Percentiles rank a stretch among this genome's conserved stretches.
phyloP scores from a whole-genome alignment of 345 rosid genomes.

The Microthlaspi erraticum region DNA sequence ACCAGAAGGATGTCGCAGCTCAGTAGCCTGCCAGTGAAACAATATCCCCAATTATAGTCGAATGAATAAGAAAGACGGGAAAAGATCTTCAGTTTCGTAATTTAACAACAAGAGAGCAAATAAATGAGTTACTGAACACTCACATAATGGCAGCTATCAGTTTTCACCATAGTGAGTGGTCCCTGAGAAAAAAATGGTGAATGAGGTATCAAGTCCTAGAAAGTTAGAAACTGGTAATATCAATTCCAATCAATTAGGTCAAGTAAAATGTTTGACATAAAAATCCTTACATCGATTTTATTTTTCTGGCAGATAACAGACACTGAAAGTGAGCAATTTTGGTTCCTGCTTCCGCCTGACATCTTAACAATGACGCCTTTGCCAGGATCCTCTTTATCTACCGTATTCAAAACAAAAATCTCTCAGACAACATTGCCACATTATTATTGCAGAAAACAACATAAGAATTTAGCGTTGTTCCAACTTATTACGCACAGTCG shows the following conservation, averaged over 20 bases:
- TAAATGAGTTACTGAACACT: slow-evolving; percentile 48
- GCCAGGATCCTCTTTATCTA: slow-evolving; percentile 77
- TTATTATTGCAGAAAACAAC: slow-evolving; percentile 8
- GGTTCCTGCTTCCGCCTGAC: slow-evolving; percentile 49
- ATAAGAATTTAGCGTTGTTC: background rate
- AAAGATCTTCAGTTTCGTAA: background rate
- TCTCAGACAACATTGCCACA: slow-evolving; percentile 25
- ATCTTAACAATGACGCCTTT: slow-evolving; percentile 82
- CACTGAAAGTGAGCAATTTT: slow-evolving; percentile 80
- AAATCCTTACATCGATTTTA: slow-evolving; percentile 63
- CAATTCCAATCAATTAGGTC: slow-evolving; percentile 24
- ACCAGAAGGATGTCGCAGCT: slow-evolving; percentile 85
- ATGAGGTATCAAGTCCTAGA: slow-evolving; percentile 20
- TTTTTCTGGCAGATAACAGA: slow-evolving; percentile 74
- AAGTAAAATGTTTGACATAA: slow-evolving; percentile 35
- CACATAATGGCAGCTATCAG: slow-evolving; percentile 75
- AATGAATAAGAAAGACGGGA: slow-evolving; percentile 7
- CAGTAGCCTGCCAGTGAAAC: slow-evolving; percentile 60
- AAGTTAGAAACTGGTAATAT: slow-evolving; percentile 11
- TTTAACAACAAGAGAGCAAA: slow-evolving; percentile 6
- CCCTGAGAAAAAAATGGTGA: slow-evolving; percentile 58
- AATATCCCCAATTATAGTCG: slow-evolving; percentile 2
- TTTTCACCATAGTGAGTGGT: slow-evolving; percentile 63
- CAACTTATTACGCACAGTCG: slow-evolving; percentile 8
- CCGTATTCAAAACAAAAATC: slow-evolving; percentile 35